Evolutionary conservation across 371 early-diverging fungal genomes (phyloP).

Genomic region (Apophysomyces variabilis): DNA sequence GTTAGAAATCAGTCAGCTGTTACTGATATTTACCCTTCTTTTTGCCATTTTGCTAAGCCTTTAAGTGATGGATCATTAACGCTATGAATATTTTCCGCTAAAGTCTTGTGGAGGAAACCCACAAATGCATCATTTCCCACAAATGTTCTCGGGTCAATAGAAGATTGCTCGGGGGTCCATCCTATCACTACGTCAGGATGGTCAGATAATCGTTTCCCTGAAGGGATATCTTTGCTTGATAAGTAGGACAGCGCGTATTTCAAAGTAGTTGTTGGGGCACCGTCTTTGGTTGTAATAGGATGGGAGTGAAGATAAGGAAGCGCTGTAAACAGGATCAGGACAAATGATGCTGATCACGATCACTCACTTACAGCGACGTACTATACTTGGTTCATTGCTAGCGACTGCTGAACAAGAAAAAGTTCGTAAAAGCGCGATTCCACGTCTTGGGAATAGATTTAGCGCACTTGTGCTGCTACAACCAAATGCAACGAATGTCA

Average conservation of each 20-base stretch:
- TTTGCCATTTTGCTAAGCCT: slow-evolving; percentile 57
- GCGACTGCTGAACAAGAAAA: too few species aligned
- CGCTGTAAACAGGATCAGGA: background rate
- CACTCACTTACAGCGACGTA: background rate
- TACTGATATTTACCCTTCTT: slow-evolving; percentile 48
- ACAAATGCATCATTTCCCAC: slow-evolving; percentile 47
- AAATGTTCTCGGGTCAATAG: slow-evolving; percentile 41
- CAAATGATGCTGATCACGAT: background rate
- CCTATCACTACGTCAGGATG: slow-evolving; percentile 44
- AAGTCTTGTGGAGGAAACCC: slow-evolving; percentile 41
- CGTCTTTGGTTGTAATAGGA: background rate
- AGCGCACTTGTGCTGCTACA: too few species aligned
- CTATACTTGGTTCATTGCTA: background rate
- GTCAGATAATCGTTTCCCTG: slow-evolving; percentile 12
- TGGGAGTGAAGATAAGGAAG: background rate
- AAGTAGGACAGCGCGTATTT: slow-evolving; percentile 26
- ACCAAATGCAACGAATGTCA: too few species aligned
- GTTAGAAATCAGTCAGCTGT: background rate
- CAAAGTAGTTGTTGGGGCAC: background rate
- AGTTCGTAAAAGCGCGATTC: too few species aligned
- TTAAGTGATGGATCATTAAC: slow-evolving; percentile 47
- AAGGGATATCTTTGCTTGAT: slow-evolving; percentile 18
- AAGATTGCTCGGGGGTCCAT: slow-evolving; percentile 34
- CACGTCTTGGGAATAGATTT: too few species aligned
- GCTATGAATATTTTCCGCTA: slow-evolving; percentile 43